Base-by-base conservation (phyloP, 164 flowering plant genomes). In the Santalum album region DNA sequence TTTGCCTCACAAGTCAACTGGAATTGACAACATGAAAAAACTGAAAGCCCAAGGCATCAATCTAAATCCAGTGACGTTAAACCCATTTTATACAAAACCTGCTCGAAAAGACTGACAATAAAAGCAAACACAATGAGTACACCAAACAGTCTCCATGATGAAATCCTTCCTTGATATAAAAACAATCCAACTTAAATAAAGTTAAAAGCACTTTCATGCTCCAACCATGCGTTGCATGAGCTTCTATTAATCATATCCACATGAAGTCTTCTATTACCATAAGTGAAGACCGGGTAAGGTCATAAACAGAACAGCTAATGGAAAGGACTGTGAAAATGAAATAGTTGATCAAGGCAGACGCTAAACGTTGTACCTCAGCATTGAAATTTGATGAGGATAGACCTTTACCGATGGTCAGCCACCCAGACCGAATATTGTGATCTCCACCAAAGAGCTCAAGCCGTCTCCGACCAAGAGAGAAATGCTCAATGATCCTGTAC, bases 401-500 rank as follows among this genome's bases (percentile, higher is more conserved):
- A 61, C 73, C 97, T 65, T 82, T 85, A 25, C 99, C 99, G 34
- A 87, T 84, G 36, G 99, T 92, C 60, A 89, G 74, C 99, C 99
- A 92, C 60, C 99, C 99, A 48, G 95, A 58, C 36, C 99, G 83
- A 51, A 92, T 92, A 72, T 92, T 92, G 69, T 89, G 99, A 63
- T 92, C 99, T 72, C 85, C 99, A 49, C 99, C 99, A 72, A 92
- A 92, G 16, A 92, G 86, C 71, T 92, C 99, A 46, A 92, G 79
- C 65, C 99, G 78, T 70, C 99, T 70, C 26, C 97, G 87, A 6
- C 98, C 98, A 59, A 92, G 91, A 20, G 96, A 73, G 61, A 92
- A 92, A 72, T 89, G 99, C 78, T 92, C 99, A 65, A 92, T 69
- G 35, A 92, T 92, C 46, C 96, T 75, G 60, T 92, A 92, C 74